Base-by-base conservation (phyloP, 2,329 filamentous ascomycete genomes). In the Monilinia laxa region DNA sequence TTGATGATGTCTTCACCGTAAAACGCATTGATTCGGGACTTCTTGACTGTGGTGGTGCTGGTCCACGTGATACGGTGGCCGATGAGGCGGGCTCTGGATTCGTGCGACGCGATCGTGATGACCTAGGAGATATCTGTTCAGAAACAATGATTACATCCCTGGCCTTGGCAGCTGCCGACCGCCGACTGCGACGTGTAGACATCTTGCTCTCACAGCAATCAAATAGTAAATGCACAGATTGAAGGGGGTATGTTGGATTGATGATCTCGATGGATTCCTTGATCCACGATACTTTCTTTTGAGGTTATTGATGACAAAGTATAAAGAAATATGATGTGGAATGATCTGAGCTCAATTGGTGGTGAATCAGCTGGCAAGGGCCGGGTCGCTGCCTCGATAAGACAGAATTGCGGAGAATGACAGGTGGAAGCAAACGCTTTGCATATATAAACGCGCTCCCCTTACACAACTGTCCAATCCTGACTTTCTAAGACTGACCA, bases 1-100 rank as follows among this genome's bases (percentile, higher is more conserved):
- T 76, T 35, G 75, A 73, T 38, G 75, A 73, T 38, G 75, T 72
- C 69, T 76, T 77, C 10, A 76, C 76, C 9, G 75, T 76, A 23
- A 77, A 69, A 67, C 75, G 74, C 70, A 76, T 73, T 42, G 72
- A 72, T 47, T 69, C 66, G 12, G 71, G 72, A 49, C 70, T 72
- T 51, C 59, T 70, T n/a, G 74, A 71, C 49, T 72, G 67, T 18
- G 67, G 62, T 16, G 71, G 67, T 55, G 71, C 53, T 35, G 72
- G 71, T 65, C 72, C 74, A 72, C 74, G 74, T 71, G 72, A 75
- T 63, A 76, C 73, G 1, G 71, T 73, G 49, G 75, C 75, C 23
- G 62, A 70, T 5, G 72, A 66, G 68, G 59, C 67, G 66, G 65
- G 70, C 59, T 73, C 73, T n/a, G 70, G 67, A 51, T 68, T 71